phyloP scores from a whole-genome alignment of 208 protist genomes.

The Strigomonas culicis region DNA sequence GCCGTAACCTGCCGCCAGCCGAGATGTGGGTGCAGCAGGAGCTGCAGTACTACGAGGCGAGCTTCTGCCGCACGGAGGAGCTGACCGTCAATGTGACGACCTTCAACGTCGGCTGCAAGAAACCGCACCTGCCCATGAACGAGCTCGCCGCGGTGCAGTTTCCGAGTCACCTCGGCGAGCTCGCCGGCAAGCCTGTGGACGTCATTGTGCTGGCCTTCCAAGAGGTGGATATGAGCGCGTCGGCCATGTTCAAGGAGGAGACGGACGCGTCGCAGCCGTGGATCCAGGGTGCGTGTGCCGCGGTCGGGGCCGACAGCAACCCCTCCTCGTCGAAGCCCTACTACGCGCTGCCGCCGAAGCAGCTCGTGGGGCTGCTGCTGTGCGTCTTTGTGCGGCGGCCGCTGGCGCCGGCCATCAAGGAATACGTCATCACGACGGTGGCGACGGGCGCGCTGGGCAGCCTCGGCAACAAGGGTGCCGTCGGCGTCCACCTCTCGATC shows the following conservation, averaged over 20 bases:
- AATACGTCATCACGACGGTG: conserved; percentile 57
- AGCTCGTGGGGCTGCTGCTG: conserved; percentile 84
- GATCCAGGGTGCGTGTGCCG: conserved; percentile 46
- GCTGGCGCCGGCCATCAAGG: conserved; percentile 46
- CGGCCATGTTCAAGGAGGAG: conserved; percentile 81
- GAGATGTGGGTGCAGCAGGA: conserved; percentile 81
- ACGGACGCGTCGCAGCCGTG: conserved; percentile 78
- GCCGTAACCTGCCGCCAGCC: conserved; percentile 18
- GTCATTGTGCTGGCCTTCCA: conserved; percentile 84
- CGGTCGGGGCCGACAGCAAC: conserved; percentile 46
- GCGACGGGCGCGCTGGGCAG: conserved; percentile 81
- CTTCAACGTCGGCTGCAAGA: conserved; percentile 88
- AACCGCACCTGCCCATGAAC: conserved; percentile 41
- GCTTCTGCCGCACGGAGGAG: conserved; percentile 65
- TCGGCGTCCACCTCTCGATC: conserved; percentile 76
- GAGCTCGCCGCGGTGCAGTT: conserved; percentile 19
- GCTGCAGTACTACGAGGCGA: conserved; percentile 63
- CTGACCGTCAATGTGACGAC: conserved; percentile 63
- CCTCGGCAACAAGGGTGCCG: conserved; percentile 92
- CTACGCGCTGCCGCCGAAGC: conserved; percentile 70
- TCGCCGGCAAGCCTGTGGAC: conserved; percentile 31
- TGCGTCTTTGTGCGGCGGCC: conserved; percentile 73
- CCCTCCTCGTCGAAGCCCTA: conserved; percentile 30
- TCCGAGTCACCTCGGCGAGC: conserved; percentile 10
- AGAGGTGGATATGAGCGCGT: conserved; percentile 91